A percentile compares a stretch with the other conserved stretches of the same genome.
phyloP scores from a whole-genome alignment of 1,139 yeast genomes.

The Sugiyamaella paludigena region DNA sequence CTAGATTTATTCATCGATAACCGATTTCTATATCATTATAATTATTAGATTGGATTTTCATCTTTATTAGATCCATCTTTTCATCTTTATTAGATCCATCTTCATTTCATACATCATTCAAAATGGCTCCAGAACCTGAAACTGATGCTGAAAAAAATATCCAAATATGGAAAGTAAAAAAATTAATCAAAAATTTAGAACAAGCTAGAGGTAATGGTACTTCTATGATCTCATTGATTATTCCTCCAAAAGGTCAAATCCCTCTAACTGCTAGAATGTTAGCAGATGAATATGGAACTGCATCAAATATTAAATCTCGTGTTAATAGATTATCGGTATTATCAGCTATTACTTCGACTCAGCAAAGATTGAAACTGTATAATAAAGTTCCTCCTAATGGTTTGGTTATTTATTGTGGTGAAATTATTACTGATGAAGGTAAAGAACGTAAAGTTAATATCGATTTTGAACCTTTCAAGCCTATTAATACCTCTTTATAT shows the following conservation, averaged over 20 bases:
- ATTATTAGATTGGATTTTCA: no score
- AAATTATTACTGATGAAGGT: constrained; percentile 94
- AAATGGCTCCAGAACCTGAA: constrained; percentile 31
- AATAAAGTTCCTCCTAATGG: constrained; percentile 91
- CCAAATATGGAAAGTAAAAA: constrained; percentile 98
- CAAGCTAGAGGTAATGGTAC: constrained; percentile 97
- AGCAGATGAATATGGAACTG: constrained; percentile 98
- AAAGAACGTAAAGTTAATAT: constrained; percentile 93
- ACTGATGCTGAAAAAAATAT: constrained; percentile 89
- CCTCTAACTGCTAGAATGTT: constrained; percentile 85
- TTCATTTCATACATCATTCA: constrained; percentile 7
- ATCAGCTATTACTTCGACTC: constrained; percentile 96
- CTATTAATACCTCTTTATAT: constrained; percentile 93
- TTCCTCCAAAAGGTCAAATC: constrained; percentile 91
- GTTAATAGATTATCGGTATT: constrained; percentile 93
- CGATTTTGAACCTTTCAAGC: constrained; percentile 96
- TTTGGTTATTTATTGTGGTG: constrained; percentile 95
- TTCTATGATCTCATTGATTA: constrained; percentile 93
- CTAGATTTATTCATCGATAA: no score
- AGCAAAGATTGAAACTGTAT: constrained; percentile 89
- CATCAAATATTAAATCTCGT: constrained; percentile 94
- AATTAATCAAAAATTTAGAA: constrained; percentile 67
- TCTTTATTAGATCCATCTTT: no score
- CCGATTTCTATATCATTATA: no score
- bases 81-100: not conserved